Percentiles rank a stretch among this genome's conserved stretches.
Conservation (phyloP, 805 yeast species). For the Spathaspora girioi region DNA sequence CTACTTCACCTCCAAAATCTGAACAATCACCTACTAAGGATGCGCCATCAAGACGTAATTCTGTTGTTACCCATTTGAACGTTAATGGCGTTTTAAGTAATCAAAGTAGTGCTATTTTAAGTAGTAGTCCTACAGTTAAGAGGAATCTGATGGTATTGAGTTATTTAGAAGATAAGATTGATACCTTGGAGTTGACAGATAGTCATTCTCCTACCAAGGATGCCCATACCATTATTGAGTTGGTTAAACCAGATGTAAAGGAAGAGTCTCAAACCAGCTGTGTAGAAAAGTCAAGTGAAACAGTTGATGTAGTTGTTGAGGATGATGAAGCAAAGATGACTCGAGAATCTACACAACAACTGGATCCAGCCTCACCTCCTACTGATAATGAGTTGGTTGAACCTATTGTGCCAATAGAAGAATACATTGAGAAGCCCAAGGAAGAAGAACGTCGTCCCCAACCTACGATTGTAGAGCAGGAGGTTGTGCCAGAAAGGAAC, state of each 20-base stretch:
- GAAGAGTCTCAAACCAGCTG: neutral
- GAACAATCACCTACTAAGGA: constrained; percentile 2
- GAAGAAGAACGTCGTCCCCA: neutral
- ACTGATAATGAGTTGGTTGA: constrained; percentile 2
- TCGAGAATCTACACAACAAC: neutral
- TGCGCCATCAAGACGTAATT: constrained; percentile 27
- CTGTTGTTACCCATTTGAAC: constrained; percentile 41
- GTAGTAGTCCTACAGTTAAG: constrained; percentile 14
- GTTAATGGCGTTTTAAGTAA: constrained; percentile 41
- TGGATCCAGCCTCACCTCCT: neutral
- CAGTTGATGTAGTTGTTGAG: neutral
- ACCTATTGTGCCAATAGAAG: constrained; percentile 9
- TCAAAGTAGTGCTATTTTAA: constrained; percentile 13
- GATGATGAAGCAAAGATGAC: neutral
- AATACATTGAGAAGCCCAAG: constrained; percentile 6
- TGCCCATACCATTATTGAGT: neutral
- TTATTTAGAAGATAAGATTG: constrained; percentile 44
- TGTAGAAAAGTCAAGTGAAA: constrained; percentile 1
- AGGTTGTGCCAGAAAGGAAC: neutral
- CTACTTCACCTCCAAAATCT: constrained; percentile 37
- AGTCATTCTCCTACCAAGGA: constrained; percentile 1
- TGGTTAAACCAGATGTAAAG: neutral
- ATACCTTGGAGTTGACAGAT: constrained; percentile 34
- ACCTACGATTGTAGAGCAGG: neutral
- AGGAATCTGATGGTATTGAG: constrained; percentile 38